A percentile compares a stretch with the other conserved stretches of the same genome.
Evolutionary conservation across 2,329 filamentous ascomycete genomes (phyloP).

Genomic region (Fusarium camptoceras): DNA sequence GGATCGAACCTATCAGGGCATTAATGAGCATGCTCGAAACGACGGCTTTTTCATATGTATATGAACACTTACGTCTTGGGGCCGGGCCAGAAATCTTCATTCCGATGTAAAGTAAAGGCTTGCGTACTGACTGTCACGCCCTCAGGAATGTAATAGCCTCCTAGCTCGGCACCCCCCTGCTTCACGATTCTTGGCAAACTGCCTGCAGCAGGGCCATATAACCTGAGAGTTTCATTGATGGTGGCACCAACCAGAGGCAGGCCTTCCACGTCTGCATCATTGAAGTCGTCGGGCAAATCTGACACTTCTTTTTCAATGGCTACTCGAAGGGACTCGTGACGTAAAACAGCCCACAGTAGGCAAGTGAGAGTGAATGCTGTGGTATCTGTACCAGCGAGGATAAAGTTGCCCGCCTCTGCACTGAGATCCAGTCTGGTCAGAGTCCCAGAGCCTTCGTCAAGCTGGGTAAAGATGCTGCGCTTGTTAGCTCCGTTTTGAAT

Average conservation of each 20-base stretch:
- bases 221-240: slow-evolving; percentile 1
- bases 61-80: neutral
- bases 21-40: neutral
- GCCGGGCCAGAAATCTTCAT: neutral
- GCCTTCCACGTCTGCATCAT: neutral
- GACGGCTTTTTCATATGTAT: neutral
- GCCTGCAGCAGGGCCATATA: slow-evolving; percentile 15
- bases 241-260: neutral
- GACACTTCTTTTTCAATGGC: neutral
- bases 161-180: neutral
- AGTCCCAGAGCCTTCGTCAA: neutral
- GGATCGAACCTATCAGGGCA: neutral
- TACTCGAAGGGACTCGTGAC: neutral
- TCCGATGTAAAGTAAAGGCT: slow-evolving; percentile 1
- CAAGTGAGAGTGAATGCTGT: slow-evolving; percentile 9
- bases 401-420: slow-evolving; percentile 1
- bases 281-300: neutral
- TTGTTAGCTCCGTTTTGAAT: neutral
- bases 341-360: neutral
- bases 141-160: slow-evolving; percentile 6
- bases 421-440: neutral
- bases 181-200: slow-evolving; percentile 10
- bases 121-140: neutral
- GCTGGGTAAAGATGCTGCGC: neutral
- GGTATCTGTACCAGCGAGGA: slow-evolving; percentile 1